Evolutionary conservation across 2,329 filamentous ascomycete species (phyloP), one percentile per base, ranked within the genome.

Genomic region (Aureobasidium zeae): DNA sequence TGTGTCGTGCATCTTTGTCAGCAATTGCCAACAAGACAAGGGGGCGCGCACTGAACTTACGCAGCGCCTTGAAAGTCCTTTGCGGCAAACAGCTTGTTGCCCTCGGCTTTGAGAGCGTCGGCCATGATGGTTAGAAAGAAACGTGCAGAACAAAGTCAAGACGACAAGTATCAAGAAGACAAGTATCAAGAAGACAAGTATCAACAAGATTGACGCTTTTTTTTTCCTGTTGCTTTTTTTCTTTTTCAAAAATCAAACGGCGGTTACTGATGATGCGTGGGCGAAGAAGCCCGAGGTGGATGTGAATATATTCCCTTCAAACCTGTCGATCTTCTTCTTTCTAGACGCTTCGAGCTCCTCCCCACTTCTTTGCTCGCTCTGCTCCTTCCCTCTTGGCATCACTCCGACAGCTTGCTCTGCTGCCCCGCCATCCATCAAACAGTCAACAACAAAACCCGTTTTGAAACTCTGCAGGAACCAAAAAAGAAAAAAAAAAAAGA

Each of bases 71-170:
- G 76, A 65, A 94, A 98, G 68, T 96, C 87, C 76, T 96, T 96
- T 51, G 86, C 87, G 53, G 86, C 83, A 67, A 98, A 98, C 67
- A 93, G 88, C 74, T 94, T 94, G 75, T 98, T 98, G 72, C 89
- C 91, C 63, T 91, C 83, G 59, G 88, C 86, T 74, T 98, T 98
- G 59, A 98, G 79, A 77, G 89, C 74, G 66, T 82, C 78, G 52
- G 78, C 77, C 77, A 81, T 57, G 16, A 36, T 44, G 39, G 39
- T 44, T 34, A 34, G 30, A 44, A 34, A 31, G 24, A 44, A 44
- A n/a, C n/a, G n/a, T n/a, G n/a, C n/a, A n/a, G n/a, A n/a, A n/a
- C n/a, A n/a, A n/a, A n/a, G n/a, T n/a, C n/a, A n/a, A n/a, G n/a
- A n/a, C n/a, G n/a, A n/a, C n/a, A n/a, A n/a, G n/a, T n/a, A n/a